Base-by-base conservation (phyloP, 345 rosid genomes). In the Rhodamnia rubescens region DNA sequence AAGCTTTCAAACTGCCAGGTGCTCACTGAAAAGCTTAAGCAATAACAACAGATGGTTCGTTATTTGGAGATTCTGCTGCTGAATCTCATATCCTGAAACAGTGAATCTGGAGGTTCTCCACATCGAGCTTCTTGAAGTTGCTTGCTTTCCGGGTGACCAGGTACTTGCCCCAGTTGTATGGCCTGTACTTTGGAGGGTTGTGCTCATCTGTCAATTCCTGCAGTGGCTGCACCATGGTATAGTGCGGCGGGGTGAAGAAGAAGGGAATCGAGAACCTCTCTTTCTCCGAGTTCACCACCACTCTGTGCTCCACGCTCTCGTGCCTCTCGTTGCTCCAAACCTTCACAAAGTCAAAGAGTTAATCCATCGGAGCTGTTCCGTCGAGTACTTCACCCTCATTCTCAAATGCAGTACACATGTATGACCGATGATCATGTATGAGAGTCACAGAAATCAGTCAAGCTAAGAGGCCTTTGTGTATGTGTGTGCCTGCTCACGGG, bases 221-320 rank as follows among this genome's bases (percentile, higher is more conserved):
- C 84, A 93, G 22, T 32, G 95, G 99, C 92, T 87, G 89, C 18
- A 95, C 92, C 52, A 87, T 80, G 24, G 86, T 88, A 84, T 91
- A 55, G 47, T 93, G 93, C 5, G 90, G 87, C 1, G 95, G 95
- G 86, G 88, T 87, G 78, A 95, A 92, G 93, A 96, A 92, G 87
- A 90, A 91, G 2, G 97, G 95, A 53, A 94, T 85, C 0, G 95
- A 94, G 85, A 89, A 92, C 83, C 95, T 92, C 85, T 95, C 94
- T 88, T 86, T 93, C 86, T 89, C 84, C 3, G 91, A 81, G 85
- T 95, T 95, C 89, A 91, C 95, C 49, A 90, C 88, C 81, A 91
- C 98, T 84, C 92, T 92, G 78, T 96, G 98, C 90, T 96, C 97
- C 80, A 92, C 92, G 88, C 96, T 96, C 92, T 92, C 88, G 53